A percentile compares a stretch with the other conserved stretches of the same genome.
Conservation (phyloP, 1,284 basidiomycete genomes). For the Ustilago xerochloae region DNA sequence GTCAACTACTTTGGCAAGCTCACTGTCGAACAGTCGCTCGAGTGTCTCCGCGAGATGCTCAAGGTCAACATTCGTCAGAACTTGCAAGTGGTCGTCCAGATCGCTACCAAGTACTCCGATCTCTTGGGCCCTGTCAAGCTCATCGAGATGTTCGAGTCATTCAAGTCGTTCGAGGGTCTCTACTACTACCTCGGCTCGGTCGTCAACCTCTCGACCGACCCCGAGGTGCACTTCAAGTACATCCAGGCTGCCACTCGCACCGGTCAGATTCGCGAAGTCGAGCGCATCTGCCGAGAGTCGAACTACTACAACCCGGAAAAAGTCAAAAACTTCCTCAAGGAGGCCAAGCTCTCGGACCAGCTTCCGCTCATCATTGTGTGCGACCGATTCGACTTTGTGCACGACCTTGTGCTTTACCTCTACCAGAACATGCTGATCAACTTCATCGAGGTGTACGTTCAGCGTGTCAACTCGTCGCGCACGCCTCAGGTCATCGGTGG, state of each 20-base stretch:
- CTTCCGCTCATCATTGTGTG: slow-evolving; percentile 99
- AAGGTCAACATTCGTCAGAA: slow-evolving; percentile 97
- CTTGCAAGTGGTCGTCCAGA: slow-evolving; percentile 94
- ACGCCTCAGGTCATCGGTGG: slow-evolving; percentile 99
- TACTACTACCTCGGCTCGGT: slow-evolving; percentile 98
- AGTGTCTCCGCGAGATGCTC: slow-evolving; percentile 97
- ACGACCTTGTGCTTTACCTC: slow-evolving; percentile 97
- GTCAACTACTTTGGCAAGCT: slow-evolving; percentile 97
- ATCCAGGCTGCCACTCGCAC: slow-evolving; percentile 99
- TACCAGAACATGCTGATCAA: slow-evolving; percentile 97
- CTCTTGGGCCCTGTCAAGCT: slow-evolving; percentile 95
- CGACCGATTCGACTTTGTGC: slow-evolving; percentile 99
- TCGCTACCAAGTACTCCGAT: slow-evolving; percentile 99
- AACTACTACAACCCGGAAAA: slow-evolving; percentile 99
- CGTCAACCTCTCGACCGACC: slow-evolving; percentile 94
- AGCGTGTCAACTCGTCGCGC: slow-evolving; percentile 94
- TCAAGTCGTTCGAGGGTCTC: slow-evolving; percentile 97
- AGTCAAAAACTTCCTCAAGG: slow-evolving; percentile 98
- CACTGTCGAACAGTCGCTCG: slow-evolving; percentile 98
- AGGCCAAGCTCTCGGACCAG: slow-evolving; percentile 95
- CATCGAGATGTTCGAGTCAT: slow-evolving; percentile 98
- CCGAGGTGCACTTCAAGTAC: slow-evolving; percentile 99
- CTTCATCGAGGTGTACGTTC: slow-evolving; percentile 99
- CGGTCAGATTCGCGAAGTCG: slow-evolving; percentile 97
- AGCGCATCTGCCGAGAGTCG: slow-evolving; percentile 97